These are phyloP conservation scores for Agrocybe chaxingu DNA, from an alignment of 768 basidiomycete species.

Conservation along the genomic window DNA sequence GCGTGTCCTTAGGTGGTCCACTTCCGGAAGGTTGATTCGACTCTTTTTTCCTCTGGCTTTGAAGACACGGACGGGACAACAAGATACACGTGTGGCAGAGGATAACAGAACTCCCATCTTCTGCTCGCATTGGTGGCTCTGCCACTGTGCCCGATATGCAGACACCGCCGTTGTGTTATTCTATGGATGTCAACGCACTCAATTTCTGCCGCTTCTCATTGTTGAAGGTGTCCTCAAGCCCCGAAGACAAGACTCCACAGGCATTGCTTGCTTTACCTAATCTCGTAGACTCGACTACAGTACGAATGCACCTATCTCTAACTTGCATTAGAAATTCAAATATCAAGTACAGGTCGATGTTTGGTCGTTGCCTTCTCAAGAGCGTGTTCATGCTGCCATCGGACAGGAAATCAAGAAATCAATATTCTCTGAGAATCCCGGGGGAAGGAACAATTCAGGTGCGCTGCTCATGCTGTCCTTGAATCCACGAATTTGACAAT, in stretches of 20 bases:
- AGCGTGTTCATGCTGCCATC: slow-evolving; percentile 81
- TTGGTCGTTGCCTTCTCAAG: slow-evolving; percentile 69
- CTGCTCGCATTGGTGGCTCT: slow-evolving; percentile 50
- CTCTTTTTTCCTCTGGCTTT: slow-evolving; percentile 5
- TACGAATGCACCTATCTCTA: slow-evolving; percentile 26
- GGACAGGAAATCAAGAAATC: slow-evolving; percentile 50
- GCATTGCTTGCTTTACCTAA: slow-evolving; percentile 83
- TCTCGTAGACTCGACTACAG: slow-evolving; percentile 82
- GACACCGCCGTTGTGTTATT: slow-evolving; percentile 53
- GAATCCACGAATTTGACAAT: not conserved
- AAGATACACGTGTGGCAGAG: slow-evolving; percentile 75
- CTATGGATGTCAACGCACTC: slow-evolving; percentile 87
- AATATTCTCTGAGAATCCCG: slow-evolving; percentile 39
- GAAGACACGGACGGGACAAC: slow-evolving; percentile 83
- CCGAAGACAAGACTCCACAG: slow-evolving; percentile 12
- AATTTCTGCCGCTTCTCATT: slow-evolving; percentile 93
- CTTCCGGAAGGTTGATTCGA: slow-evolving; percentile 1
- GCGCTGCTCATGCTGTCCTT: slow-evolving; percentile 3
- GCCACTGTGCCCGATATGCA: slow-evolving; percentile 50
- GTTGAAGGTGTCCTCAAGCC: slow-evolving; percentile 21
- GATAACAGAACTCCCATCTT: slow-evolving; percentile 39
- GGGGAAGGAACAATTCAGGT: slow-evolving; percentile 60
- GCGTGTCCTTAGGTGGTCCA: slow-evolving; percentile 24
- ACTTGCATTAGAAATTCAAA: not conserved
- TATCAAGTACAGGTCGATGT: slow-evolving; percentile 71